phyloP scores from a whole-genome alignment of 2,329 filamentous ascomycete genomes.

The Teratosphaeria viscida region DNA sequence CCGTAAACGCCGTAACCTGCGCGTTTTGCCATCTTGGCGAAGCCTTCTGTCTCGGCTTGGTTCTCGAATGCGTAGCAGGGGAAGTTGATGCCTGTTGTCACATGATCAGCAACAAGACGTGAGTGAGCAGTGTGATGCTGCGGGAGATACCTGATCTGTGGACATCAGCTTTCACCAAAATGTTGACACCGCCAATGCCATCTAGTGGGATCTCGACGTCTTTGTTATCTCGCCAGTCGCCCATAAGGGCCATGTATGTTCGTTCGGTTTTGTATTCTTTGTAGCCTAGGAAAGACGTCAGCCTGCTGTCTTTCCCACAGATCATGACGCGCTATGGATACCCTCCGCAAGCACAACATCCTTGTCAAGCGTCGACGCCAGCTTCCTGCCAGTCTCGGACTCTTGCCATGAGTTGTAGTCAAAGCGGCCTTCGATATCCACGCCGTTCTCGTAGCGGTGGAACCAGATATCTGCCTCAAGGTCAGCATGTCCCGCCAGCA shows the following conservation, averaged over 20 bases:
- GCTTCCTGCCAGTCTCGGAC: conserved; percentile 69
- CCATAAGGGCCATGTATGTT: conserved; percentile 80
- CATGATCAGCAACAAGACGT: neutral
- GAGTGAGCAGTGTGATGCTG: neutral
- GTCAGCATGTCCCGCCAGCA: conserved; percentile 7
- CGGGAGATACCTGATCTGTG: conserved; percentile 68
- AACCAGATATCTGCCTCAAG: conserved; percentile 76
- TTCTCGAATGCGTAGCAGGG: conserved; percentile 95
- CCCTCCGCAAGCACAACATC: conserved; percentile 83
- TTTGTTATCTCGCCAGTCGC: conserved; percentile 85
- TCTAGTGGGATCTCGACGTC: conserved; percentile 88
- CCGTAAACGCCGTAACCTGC: conserved; percentile 89
- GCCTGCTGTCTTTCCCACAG: no score
- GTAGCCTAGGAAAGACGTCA: conserved; percentile 51
- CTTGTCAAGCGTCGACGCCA: conserved; percentile 63
- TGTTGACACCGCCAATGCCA: conserved; percentile 93
- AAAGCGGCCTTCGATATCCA: conserved; percentile 90
- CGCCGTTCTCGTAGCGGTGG: conserved; percentile 67
- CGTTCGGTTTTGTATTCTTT: conserved; percentile 86
- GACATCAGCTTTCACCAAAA: conserved; percentile 94
- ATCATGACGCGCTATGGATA: conserved; percentile 25
- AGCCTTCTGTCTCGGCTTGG: conserved; percentile 96
- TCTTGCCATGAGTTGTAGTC: conserved; percentile 99
- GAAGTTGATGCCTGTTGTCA: conserved; percentile 76
- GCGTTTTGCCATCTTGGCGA: conserved; percentile 96